Evolutionary conservation across 164 flowering plant species (phyloP).

Genomic region (Saururus chinensis): DNA sequence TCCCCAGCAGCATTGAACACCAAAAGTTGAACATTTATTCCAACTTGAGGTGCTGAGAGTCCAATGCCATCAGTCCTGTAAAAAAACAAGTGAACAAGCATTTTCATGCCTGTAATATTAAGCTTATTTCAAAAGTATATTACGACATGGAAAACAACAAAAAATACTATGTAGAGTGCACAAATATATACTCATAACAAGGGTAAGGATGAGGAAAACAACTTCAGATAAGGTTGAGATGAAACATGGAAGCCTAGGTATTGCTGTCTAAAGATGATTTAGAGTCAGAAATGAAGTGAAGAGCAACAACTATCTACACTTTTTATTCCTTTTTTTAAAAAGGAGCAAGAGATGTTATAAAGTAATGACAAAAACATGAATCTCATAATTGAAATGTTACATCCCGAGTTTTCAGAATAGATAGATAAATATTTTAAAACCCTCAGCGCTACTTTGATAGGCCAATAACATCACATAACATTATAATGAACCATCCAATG

Average conservation of each 20-base stretch:
- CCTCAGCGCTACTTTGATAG: too few species aligned
- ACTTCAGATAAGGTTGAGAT: neutral
- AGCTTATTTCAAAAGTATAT: conserved; percentile 9
- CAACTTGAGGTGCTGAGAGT: conserved; percentile 99
- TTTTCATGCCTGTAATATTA: conserved; percentile 27
- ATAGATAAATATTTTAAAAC: too few species aligned
- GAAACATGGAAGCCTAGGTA: neutral
- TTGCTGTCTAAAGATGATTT: neutral
- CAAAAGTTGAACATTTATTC: conserved; percentile 87
- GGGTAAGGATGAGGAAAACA: neutral
- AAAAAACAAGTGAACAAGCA: conserved; percentile 36
- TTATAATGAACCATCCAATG: too few species aligned
- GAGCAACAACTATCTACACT: neutral
- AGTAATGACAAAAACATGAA: too few species aligned
- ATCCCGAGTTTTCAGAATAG: too few species aligned
- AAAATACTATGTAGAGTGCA: neutral
- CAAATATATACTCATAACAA: neutral
- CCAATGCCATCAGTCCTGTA: conserved; percentile 97
- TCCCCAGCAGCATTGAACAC: conserved; percentile 88
- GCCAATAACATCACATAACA: too few species aligned
- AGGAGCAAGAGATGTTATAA: too few species aligned
- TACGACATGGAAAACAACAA: neutral
- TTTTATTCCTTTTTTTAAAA: too few species aligned
- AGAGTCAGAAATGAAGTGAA: neutral
- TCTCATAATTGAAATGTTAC: too few species aligned